phyloP scores from a whole-genome alignment of 805 yeast genomes.

The Saccharomycopsis olivae region DNA sequence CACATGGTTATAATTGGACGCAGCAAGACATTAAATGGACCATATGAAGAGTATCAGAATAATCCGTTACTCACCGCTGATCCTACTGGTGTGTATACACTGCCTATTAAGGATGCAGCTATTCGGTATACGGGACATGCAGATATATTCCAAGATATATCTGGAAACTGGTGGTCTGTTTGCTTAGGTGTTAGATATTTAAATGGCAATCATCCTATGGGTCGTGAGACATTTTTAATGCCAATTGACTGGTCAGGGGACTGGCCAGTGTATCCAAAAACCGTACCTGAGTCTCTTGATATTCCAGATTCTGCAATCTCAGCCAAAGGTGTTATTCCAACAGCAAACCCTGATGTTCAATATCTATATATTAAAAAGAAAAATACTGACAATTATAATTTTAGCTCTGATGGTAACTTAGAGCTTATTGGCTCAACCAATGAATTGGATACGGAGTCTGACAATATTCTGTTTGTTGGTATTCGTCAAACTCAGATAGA shows the following conservation, averaged over 20 bases:
- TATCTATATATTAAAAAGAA: constrained; percentile 12
- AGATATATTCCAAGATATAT: constrained; percentile 5
- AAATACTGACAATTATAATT: constrained; percentile 3
- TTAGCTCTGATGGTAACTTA: neutral
- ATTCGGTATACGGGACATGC: constrained; percentile 14
- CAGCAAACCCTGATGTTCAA: too few species aligned
- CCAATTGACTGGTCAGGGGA: constrained; percentile 8
- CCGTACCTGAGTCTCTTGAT: neutral
- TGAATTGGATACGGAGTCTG: constrained; percentile 1
- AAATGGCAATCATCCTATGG: constrained; percentile 10
- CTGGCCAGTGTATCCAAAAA: constrained; percentile 10
- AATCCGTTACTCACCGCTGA: constrained; percentile 14
- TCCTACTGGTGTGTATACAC: constrained; percentile 11
- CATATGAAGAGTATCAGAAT: constrained; percentile 2
- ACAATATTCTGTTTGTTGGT: constrained; percentile 11
- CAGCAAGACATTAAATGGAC: constrained; percentile 6
- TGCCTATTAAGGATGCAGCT: neutral
- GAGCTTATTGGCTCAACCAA: constrained; percentile 3
- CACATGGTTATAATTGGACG: constrained; percentile 14
- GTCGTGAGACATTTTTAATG: constrained; percentile 13
- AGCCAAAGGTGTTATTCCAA: neutral
- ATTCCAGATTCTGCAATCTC: neutral
- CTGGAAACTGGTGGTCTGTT: constrained; percentile 7
- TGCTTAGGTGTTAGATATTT: constrained; percentile 4
- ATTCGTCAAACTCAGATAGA: constrained; percentile 3